Percentiles rank a stretch among this genome's conserved stretches.
Evolutionary conservation across 345 rosid species (phyloP).

Genomic region (Hibiscus trionum): DNA sequence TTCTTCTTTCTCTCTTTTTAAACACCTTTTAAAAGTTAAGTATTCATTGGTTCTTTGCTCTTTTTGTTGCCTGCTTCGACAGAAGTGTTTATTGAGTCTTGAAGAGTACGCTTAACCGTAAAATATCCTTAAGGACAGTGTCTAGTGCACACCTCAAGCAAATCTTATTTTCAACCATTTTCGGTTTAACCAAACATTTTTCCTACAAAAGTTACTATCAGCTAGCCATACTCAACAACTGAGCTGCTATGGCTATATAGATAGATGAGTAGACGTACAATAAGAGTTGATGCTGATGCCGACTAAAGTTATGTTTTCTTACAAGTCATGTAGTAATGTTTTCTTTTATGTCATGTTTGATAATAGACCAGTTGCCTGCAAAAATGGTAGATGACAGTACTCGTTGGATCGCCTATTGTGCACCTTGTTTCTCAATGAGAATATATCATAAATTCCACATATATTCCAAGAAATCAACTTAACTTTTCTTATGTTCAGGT

Average conservation of each 20-base stretch:
- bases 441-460: background rate
- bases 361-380: background rate
- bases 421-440: background rate
- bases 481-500: background rate
- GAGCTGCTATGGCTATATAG: background rate
- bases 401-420: background rate
- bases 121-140: too few species aligned
- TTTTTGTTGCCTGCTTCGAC: too few species aligned
- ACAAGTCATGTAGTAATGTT: background rate
- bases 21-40: too few species aligned
- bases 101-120: too few species aligned
- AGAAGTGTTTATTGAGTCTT: too few species aligned
- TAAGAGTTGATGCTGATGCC: slow-evolving; percentile 2
- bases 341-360: background rate
- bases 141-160: too few species aligned
- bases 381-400: background rate
- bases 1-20: too few species aligned
- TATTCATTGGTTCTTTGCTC: too few species aligned
- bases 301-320: background rate
- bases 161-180: too few species aligned
- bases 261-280: background rate
- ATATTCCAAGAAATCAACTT: background rate
- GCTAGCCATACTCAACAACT: background rate
- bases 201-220: background rate
- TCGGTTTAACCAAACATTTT: too few species aligned